phyloP scores from a whole-genome alignment of 352 stramenopile genomes.

The Phytopythium sindhum region DNA sequence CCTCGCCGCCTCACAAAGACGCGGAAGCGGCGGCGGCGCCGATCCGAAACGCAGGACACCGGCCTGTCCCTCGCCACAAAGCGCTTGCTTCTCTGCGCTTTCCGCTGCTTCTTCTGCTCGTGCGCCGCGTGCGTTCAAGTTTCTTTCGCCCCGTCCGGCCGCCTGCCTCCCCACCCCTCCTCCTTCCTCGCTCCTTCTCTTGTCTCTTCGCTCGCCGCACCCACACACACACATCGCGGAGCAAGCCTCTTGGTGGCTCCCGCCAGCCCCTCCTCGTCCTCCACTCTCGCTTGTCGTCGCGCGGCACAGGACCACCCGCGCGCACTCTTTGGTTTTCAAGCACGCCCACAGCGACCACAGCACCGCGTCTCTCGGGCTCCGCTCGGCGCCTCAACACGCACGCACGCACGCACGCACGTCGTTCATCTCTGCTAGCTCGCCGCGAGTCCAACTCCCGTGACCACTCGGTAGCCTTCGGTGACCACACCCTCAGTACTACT shows the following conservation, averaged over 20 bases:
- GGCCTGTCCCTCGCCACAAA: background rate
- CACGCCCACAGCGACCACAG: background rate
- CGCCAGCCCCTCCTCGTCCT: background rate
- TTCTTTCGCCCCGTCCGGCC: background rate
- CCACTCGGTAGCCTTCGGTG: background rate
- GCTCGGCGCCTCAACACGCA: background rate
- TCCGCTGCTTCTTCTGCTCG: constrained; percentile 1
- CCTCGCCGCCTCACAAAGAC: background rate
- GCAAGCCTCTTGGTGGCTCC: too few relatives aligned
- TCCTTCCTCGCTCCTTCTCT: background rate
- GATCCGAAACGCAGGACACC: background rate
- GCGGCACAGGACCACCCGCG: background rate
- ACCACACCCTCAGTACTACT: background rate
- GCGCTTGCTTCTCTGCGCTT: background rate
- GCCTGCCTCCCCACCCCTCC: background rate
- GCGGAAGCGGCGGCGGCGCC: background rate
- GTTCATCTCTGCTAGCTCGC: background rate
- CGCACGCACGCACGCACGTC: background rate
- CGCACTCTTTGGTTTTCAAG: background rate
- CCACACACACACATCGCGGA: background rate
- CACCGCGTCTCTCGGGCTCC: too few relatives aligned
- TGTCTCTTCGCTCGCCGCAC: background rate
- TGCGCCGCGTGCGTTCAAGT: background rate
- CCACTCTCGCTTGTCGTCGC: background rate
- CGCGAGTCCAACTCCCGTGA: background rate